phyloP scores from a whole-genome alignment of 2,329 filamentous ascomycete genomes.

The Moelleriella libera region DNA sequence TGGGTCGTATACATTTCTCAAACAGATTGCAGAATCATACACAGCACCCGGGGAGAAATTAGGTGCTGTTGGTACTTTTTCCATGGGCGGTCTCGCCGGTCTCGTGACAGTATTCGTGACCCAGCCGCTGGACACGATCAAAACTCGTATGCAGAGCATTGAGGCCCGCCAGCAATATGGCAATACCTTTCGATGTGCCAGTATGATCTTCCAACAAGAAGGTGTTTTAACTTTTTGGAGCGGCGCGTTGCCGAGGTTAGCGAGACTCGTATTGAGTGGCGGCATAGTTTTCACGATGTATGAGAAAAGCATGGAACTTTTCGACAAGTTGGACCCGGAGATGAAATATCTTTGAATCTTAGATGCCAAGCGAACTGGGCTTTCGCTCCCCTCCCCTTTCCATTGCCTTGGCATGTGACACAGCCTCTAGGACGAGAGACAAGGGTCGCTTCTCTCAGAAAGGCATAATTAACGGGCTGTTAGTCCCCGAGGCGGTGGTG shows the following conservation, averaged over 20 bases:
- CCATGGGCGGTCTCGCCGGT: slow-evolving; percentile 76
- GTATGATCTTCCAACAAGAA: slow-evolving; percentile 76
- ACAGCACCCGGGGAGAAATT: slow-evolving; percentile 91
- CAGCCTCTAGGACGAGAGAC: no score
- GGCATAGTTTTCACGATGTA: slow-evolving; percentile 99
- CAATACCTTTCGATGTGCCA: slow-evolving; percentile 74
- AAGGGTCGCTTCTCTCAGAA: no score
- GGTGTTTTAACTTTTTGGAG: slow-evolving; percentile 88
- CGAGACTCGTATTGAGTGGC: slow-evolving; percentile 74
- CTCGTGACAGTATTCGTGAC: slow-evolving; percentile 77
- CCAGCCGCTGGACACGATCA: slow-evolving; percentile 76
- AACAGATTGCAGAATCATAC: slow-evolving; percentile 84
- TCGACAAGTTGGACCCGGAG: slow-evolving; percentile 70
- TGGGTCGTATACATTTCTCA: slow-evolving; percentile 77
- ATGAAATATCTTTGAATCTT: slow-evolving; percentile 58
- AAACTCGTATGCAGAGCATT: slow-evolving; percentile 96
- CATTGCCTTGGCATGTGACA: no score
- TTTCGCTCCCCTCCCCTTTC: no score
- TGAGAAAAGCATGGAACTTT: slow-evolving; percentile 86
- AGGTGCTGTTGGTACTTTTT: slow-evolving; percentile 76
- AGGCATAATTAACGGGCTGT: no score
- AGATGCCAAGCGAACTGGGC: no score
- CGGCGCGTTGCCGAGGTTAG: slow-evolving; percentile 75
- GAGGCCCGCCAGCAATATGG: slow-evolving; percentile 71
- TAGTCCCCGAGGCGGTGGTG: background rate